Base-by-base conservation (phyloP, 768 basidiomycete genomes). In the Dioszegia hungarica region DNA sequence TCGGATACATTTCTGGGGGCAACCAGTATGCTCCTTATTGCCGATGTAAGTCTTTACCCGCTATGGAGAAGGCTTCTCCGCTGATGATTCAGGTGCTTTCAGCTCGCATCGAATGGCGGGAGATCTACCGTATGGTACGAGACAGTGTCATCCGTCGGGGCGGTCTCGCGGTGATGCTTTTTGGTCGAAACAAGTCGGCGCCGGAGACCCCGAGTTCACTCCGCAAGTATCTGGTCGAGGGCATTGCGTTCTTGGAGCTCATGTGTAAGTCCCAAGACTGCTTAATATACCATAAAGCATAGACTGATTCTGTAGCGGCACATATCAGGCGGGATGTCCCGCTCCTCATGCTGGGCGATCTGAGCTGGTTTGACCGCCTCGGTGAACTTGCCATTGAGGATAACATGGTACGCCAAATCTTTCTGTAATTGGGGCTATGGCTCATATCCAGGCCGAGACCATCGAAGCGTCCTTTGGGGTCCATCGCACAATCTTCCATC, bases 1-100 rank as follows among this genome's bases (percentile, higher is more conserved):
- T 41, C 45, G 28, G 57, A 59, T 24, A 36, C 58, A 6, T 57
- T 60, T 29, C 39, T 59, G 22, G 58, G 46, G 2, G 63, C 60
- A 14, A 43, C 51, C 17, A 19, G 45, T 0, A 52, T 56, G 43
- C 17, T 53, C 4, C 22, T 61, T 2, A 39, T 47, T 19, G 39
- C 38, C 14, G 63, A 61, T 52, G 63, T 61, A 37, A 50, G 63
- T 48, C 3, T 20, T 31, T 31, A 28, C 17, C 37, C 5, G 22
- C 25, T 37, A n/a, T 36, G 15, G 5, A n/a, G n/a, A n/a, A n/a
- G n/a, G n/a, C n/a, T n/a, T n/a, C 17, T 49, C 6, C 14, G 38
- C 52, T 60, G 43, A 60, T 17, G 3, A 4, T 34, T 5, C 37
- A 62, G 61, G 38, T 62, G 11, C 47, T 57, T 12, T 31, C 61